Evolutionary conservation across 2,329 filamentous ascomycete genomes (phyloP).

Genomic region (Neobulgaria alba): DNA sequence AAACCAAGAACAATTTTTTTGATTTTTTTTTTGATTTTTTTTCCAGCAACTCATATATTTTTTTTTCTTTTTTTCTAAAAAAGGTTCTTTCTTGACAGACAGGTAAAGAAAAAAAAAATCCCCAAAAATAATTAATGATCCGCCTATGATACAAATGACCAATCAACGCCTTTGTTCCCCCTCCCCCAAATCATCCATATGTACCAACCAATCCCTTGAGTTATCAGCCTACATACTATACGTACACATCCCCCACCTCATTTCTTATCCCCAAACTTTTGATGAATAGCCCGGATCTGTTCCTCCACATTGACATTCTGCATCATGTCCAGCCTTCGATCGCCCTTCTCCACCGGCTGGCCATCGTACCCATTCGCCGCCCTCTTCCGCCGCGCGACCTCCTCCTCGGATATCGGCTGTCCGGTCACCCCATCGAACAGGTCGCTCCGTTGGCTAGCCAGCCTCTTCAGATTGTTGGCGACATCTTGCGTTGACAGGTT

Average conservation of each 20-base stretch:
- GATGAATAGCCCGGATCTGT: slow-evolving; percentile 64
- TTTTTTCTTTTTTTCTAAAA: no score
- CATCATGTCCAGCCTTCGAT: slow-evolving; percentile 46
- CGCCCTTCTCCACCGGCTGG: slow-evolving; percentile 48
- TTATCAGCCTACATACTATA: neutral
- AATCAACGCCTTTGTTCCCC: no score
- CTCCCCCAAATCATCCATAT: no score
- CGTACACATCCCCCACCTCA: no score
- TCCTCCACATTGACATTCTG: slow-evolving; percentile 73
- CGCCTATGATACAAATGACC: no score
- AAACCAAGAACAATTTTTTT: no score
- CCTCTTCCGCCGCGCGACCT: slow-evolving; percentile 66
- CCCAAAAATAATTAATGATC: no score
- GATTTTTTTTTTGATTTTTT: no score
- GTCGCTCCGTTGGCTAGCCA: slow-evolving; percentile 80
- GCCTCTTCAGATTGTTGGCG: slow-evolving; percentile 88
- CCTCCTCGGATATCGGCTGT: slow-evolving; percentile 62
- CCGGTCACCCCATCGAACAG: slow-evolving; percentile 72
- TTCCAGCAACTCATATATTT: no score
- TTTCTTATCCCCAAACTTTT: slow-evolving; percentile 39
- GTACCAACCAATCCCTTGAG: no score
- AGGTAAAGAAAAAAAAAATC: no score
- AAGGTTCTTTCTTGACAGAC: no score
- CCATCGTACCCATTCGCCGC: slow-evolving; percentile 62
- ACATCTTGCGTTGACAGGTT: slow-evolving; percentile 82